A percentile compares a stretch with the other conserved stretches of the same genome.
These are phyloP conservation scores for Bolboschoenus planiculmis DNA, from an alignment of 176 grass and related monocot species.

Conservation along the genomic window DNA sequence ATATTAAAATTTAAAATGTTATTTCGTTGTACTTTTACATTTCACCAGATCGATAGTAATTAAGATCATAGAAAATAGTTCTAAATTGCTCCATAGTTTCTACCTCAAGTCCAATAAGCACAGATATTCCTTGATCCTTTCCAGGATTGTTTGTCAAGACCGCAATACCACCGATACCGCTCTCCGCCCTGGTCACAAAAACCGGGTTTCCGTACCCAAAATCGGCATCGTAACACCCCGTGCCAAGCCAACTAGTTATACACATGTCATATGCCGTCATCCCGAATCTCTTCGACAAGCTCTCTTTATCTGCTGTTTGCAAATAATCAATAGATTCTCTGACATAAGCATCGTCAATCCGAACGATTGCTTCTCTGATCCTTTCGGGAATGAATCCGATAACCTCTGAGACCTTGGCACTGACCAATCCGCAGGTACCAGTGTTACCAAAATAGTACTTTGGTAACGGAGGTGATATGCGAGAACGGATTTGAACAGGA, in stretches of 20 bases:
- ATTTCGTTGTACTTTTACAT: not conserved
- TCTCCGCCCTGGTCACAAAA: slow-evolving; percentile 30
- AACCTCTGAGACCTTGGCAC: slow-evolving; percentile 4
- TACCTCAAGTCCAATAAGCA: slow-evolving; percentile 14
- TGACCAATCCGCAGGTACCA: not conserved
- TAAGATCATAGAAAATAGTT: slow-evolving; percentile 7
- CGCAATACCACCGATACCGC: slow-evolving; percentile 26
- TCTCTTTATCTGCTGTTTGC: not conserved
- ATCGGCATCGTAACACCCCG: slow-evolving; percentile 44
- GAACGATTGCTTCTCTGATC: not conserved
- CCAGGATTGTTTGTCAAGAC: slow-evolving; percentile 8
- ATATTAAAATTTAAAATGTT: not conserved
- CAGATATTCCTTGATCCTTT: not conserved
- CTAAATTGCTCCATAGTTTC: slow-evolving; percentile 16
- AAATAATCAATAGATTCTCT: slow-evolving; percentile 11
- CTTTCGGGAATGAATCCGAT: not conserved
- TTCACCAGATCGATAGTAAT: not conserved
- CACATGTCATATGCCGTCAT: slow-evolving; percentile 40
- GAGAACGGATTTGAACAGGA: not conserved
- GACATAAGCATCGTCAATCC: not conserved
- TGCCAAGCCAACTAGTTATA: slow-evolving; percentile 52
- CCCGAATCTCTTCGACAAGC: slow-evolving; percentile 25
- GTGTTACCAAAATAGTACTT: no score
- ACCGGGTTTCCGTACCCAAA: slow-evolving; percentile 48
- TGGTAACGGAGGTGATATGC: not conserved